Evolutionary conservation across 2,329 filamentous ascomycete genomes (phyloP), one percentile per base, ranked within the genome.

Genomic region (Sporothrix sp.): DNA sequence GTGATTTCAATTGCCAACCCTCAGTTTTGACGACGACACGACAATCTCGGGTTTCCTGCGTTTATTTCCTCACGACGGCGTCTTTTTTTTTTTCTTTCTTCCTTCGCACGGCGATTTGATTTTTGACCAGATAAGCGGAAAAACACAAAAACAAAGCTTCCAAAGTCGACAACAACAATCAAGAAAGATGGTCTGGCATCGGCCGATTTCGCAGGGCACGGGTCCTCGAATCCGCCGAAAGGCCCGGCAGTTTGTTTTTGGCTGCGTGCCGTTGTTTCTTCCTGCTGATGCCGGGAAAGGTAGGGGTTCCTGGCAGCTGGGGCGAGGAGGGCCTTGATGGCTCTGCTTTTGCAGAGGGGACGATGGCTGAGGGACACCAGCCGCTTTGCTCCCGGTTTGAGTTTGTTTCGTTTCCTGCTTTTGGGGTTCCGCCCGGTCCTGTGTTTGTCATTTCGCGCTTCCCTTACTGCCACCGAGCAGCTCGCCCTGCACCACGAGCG

Each of bases 391-490:
- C 18, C 32, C 5, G 42, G 25, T 47, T 38, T 40, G 21, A 23
- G 42, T 42, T n/a, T n/a, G n/a, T n/a, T n/a, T n/a, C n/a, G n/a
- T n/a, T n/a, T n/a, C n/a, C n/a, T 13, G 20, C 16, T 45, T 45
- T 45, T 25, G 43, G 43, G 43, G 16, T 45, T 45, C 43, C 35
- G 37, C 39, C 23, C 33, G 35, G 33, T 21, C 27, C 8, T 43
- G 27, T 23, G 23, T 45, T 14, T 43, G 25, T 40, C 21, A n/a
- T 33, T 49, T 42, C 25, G 5, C 6, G 37, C 25, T 48, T 37
- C 37, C 36, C 6, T 30, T 33, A 4, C 71, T 71, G 1, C 70
- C 68, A 6, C 65, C 65, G 30, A 74, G 57, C 3, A 70, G 68
- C n/a, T n/a, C n/a, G n/a, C n/a, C n/a, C n/a, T n/a, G n/a, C n/a